Conservation (phyloP, 805 yeast species). For the Yarrowia alimentaria region DNA sequence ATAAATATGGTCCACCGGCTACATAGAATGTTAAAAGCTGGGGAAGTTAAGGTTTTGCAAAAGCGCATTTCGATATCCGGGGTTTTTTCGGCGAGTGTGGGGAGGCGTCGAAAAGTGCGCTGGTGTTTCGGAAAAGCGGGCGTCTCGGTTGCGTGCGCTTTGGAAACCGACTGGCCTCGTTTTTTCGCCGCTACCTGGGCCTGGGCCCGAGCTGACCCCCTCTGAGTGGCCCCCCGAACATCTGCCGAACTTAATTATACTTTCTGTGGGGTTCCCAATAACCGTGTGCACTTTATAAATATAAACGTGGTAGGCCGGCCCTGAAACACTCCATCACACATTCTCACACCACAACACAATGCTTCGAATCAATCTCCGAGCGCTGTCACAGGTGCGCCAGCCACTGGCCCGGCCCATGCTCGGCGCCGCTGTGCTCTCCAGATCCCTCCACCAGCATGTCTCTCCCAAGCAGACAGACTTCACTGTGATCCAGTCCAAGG, state of each 20-base stretch:
- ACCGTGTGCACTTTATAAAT: slow-evolving; percentile 21
- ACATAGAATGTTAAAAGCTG: slow-evolving; percentile 2
- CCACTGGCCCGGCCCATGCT: slow-evolving; percentile 2
- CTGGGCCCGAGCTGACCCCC: too few species aligned
- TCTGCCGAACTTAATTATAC: slow-evolving; percentile 10
- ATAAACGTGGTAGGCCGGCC: neutral
- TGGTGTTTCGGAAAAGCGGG: too few species aligned
- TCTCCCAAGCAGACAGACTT: slow-evolving; percentile 28
- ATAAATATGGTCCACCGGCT: slow-evolving; percentile 1
- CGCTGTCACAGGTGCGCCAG: slow-evolving; percentile 10
- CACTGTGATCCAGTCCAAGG: slow-evolving; percentile 31
- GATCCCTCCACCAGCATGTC: slow-evolving; percentile 23
- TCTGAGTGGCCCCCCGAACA: slow-evolving; percentile 13
- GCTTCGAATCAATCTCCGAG: slow-evolving; percentile 24
- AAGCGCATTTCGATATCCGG: slow-evolving; percentile 22
- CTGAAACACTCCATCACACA: neutral
- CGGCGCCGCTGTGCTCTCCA: too few species aligned
- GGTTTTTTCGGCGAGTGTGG: slow-evolving; percentile 10
- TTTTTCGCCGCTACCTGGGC: too few species aligned
- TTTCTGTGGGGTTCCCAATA: slow-evolving; percentile 27
- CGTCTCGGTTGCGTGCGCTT: too few species aligned
- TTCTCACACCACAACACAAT: slow-evolving; percentile 2
- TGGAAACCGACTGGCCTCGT: too few species aligned
- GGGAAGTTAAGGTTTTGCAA: slow-evolving; percentile 12
- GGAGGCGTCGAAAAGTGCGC: too few species aligned